Evolutionary conservation across 23 red algal species (phyloP).

Genomic region (Gracilaria gracilis): DNA sequence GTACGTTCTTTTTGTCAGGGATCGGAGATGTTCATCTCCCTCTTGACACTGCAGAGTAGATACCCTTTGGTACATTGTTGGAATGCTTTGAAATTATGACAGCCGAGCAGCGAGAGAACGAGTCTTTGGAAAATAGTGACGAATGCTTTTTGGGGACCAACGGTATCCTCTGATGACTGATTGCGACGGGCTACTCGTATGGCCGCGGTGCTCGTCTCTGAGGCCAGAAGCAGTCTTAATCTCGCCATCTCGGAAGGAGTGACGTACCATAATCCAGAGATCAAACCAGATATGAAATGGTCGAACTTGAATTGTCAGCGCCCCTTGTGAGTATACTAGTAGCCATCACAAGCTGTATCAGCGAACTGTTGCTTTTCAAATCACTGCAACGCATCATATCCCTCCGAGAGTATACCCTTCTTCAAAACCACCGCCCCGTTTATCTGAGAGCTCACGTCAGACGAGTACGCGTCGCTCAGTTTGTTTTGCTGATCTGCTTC

Average conservation of each 20-base stretch:
- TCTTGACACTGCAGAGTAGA: too few species aligned
- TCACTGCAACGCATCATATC: neutral
- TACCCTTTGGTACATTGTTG: too few species aligned
- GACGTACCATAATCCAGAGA: neutral
- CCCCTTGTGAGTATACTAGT: neutral
- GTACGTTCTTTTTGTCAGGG: too few species aligned
- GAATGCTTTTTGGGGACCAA: too few species aligned
- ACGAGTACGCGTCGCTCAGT: neutral
- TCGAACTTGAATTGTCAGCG: neutral
- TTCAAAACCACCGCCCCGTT: neutral
- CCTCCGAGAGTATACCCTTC: neutral
- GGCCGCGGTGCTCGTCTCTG: too few species aligned
- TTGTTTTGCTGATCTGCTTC: neutral
- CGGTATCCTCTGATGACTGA: too few species aligned
- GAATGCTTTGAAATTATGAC: neutral
- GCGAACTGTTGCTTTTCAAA: neutral
- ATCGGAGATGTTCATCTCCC: too few species aligned
- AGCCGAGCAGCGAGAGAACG: neutral
- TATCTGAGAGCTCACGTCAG: neutral
- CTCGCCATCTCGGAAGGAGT: neutral
- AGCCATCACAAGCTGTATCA: neutral
- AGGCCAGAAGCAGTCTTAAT: neutral
- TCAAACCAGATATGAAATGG: neutral
- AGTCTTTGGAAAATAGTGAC: neutral
- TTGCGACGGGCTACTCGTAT: too few species aligned